Percentiles rank a stretch among this genome's conserved stretches.
Conservation (phyloP, 306 rosid genomes). For the Medicago arabica region DNA sequence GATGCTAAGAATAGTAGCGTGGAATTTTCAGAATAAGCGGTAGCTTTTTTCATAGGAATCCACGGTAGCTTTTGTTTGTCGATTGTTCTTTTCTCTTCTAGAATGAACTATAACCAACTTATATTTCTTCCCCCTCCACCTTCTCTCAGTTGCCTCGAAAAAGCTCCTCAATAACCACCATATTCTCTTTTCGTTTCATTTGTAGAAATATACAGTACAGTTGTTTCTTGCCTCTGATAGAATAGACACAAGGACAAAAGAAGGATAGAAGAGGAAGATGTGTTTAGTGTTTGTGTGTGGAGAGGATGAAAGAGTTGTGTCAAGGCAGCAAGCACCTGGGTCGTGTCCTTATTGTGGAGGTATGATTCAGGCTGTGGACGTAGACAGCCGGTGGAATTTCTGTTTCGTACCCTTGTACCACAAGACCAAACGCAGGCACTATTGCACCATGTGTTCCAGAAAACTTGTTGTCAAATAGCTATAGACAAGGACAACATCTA, state of each 20-base stretch:
- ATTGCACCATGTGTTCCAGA: conserved; percentile 64
- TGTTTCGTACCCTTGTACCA: conserved; percentile 71
- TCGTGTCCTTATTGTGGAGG: conserved; percentile 86
- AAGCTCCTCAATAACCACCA: no score
- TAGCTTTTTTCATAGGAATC: no score
- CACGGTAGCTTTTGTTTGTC: not conserved
- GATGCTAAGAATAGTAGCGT: not conserved
- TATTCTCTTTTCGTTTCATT: not conserved
- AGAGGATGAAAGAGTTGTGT: conserved; percentile 64
- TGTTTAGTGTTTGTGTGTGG: conserved; percentile 91
- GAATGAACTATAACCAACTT: not conserved
- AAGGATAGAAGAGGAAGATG: conserved; percentile 48
- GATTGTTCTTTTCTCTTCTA: not conserved
- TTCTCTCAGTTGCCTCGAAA: no score
- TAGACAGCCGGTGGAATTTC: conserved; percentile 67
- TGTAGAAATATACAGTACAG: no score
- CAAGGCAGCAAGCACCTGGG: conserved; percentile 80
- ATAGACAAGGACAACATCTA: not conserved
- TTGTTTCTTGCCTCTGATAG: not conserved
- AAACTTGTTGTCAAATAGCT: conserved; percentile 49
- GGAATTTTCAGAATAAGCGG: not conserved
- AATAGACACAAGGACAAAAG: not conserved
- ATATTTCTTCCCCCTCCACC: not conserved
- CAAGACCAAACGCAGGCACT: conserved; percentile 67
- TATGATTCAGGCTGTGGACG: conserved; percentile 72